Percentiles rank a stretch among this genome's conserved stretches.
Evolutionary conservation across 495 filamentous ascomycete genomes (phyloP).

Genomic region (Hypoxylon fragiforme): DNA sequence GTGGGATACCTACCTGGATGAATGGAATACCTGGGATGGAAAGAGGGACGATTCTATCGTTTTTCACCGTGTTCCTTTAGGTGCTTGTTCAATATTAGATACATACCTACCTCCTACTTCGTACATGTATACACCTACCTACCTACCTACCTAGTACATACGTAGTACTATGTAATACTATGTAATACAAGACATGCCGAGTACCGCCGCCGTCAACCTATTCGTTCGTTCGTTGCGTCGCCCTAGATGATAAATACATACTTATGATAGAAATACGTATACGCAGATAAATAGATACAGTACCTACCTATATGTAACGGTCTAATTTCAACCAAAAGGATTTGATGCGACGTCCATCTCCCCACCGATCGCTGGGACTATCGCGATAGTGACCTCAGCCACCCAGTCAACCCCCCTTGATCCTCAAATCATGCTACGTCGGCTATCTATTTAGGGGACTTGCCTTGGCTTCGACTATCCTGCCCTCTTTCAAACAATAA

Average conservation of each 20-base stretch:
- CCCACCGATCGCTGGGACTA: constrained; percentile 1
- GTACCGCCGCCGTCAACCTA: constrained; percentile 7
- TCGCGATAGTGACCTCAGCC: constrained; percentile 8
- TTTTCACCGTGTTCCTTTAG: neutral
- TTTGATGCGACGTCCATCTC: constrained; percentile 11
- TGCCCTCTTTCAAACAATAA: too few relatives aligned
- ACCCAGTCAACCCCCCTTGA: neutral
- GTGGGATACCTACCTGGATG: constrained; percentile 18
- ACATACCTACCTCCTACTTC: too few relatives aligned
- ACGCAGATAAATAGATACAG: too few relatives aligned
- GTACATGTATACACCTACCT: too few relatives aligned
- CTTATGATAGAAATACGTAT: too few relatives aligned
- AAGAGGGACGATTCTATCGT: constrained; percentile 8
- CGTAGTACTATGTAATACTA: too few relatives aligned
- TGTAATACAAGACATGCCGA: constrained; percentile 11
- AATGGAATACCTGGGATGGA: constrained; percentile 13
- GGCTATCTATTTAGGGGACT: constrained; percentile 10
- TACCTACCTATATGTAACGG: constrained; percentile 18
- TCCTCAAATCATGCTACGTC: neutral
- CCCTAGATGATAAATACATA: too few relatives aligned
- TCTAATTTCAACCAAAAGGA: constrained; percentile 6
- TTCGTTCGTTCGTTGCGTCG: neutral
- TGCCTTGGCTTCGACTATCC: constrained; percentile 5
- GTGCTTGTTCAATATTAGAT: neutral
- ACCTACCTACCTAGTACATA: too few relatives aligned